Percentiles rank a stretch among this genome's conserved stretches.
Conservation (phyloP, 1,139 yeast genomes). For the Suhomyces bokatorum region DNA sequence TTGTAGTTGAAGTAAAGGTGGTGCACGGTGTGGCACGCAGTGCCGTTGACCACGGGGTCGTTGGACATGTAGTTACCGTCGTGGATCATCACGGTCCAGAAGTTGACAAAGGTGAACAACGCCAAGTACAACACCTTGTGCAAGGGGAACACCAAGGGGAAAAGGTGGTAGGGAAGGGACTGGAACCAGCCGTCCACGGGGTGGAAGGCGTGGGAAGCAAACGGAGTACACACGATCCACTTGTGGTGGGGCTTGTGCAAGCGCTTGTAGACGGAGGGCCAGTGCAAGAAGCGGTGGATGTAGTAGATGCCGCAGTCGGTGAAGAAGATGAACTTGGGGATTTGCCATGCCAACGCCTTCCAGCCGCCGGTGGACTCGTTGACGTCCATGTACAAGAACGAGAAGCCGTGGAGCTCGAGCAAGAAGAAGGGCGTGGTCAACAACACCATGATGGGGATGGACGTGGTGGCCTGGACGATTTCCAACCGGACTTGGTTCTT, state of each 20-base stretch:
- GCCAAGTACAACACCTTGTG: slow-evolving; percentile 81
- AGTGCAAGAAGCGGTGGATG: slow-evolving; percentile 89
- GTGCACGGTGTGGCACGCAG: slow-evolving; percentile 97
- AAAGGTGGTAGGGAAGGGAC: slow-evolving; percentile 88
- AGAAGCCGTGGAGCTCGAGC: slow-evolving; percentile 78
- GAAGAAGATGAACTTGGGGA: slow-evolving; percentile 80
- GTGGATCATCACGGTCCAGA: slow-evolving; percentile 98
- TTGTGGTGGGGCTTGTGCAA: slow-evolving; percentile 99
- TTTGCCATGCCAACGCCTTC: slow-evolving; percentile 62
- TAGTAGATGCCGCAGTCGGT: slow-evolving; percentile 92
- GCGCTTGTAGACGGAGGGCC: slow-evolving; percentile 81
- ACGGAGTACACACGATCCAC: slow-evolving; percentile 98
- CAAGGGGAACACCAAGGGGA: slow-evolving; percentile 87
- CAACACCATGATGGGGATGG: slow-evolving; percentile 87
- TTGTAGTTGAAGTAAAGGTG: slow-evolving; percentile 95
- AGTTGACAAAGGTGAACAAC: slow-evolving; percentile 85
- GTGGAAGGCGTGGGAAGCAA: slow-evolving; percentile 98
- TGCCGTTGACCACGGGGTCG: slow-evolving; percentile 93
- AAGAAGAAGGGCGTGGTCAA: slow-evolving; percentile 90
- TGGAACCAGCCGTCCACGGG: slow-evolving; percentile 96
- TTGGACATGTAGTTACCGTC: slow-evolving; percentile 94
- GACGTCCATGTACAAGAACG: slow-evolving; percentile 69
- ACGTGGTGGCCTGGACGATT: slow-evolving; percentile 69
- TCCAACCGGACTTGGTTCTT: slow-evolving; percentile 89
- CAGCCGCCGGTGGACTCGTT: slow-evolving; percentile 69